Evolutionary conservation across 768 basidiomycete species (phyloP), one percentile per base, ranked within the genome.

Genomic region (Plicaturopsis crispa): DNA sequence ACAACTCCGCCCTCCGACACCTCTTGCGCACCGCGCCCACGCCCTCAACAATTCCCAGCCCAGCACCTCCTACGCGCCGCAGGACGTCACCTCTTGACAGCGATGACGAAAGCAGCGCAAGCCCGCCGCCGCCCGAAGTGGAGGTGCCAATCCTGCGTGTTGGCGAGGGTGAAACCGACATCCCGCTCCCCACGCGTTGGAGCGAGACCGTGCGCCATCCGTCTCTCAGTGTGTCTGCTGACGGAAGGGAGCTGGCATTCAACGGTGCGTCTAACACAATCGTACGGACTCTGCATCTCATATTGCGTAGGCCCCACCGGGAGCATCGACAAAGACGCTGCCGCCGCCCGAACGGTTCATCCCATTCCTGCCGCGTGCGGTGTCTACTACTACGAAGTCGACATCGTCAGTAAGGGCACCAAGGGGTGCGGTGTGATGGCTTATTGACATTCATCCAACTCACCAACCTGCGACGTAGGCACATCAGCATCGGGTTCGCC

Each of bases 371-470:
- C 81, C 1, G 80, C 83, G 8, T 86, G 86, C 49, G 96, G 93
- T 17, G 79, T 98, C 39, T 94, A 89, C 54, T 99, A 98, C 58
- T 99, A 83, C 54, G 94, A 99, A 64, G 78, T 91, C 4, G 78
- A 85, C 49, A 77, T 98, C 33, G 55, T 84, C 5, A 78, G 84
- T 54, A 86, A 86, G 52, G 84, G 85, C 8, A 67, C 73, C 31
- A 86, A 84, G 57, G 90, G 87, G 90, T 83, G 48, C 54, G 76
- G 61, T 43, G 10, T n/a, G n/a, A n/a, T n/a, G n/a, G 33, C 26
- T 33, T 18, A 40, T 31, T 28, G 16, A 36, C 37, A 10, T 14
- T 40, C 31, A 33, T 41, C 19, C 24, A 36, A 47, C 40, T 47
- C 43, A 44, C 43, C 55, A 21, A 54, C 43, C 18, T 33, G 33